phyloP scores from a whole-genome alignment of 768 basidiomycete genomes.

The Epithele typhae region DNA sequence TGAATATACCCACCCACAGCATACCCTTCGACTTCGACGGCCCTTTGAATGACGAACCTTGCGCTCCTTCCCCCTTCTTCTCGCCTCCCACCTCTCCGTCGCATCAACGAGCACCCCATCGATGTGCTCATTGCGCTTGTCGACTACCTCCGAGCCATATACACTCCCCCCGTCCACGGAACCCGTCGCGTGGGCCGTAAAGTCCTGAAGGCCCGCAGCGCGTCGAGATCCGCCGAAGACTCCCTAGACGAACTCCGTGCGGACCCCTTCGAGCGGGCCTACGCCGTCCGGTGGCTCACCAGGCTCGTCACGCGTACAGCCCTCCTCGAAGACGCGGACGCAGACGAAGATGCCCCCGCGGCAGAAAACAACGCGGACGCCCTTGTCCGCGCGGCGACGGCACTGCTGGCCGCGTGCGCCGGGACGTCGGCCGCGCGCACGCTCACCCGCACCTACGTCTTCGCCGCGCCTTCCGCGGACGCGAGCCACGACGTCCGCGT shows the following conservation, averaged over 20 bases:
- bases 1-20: no score
- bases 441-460: conserved; percentile 48
- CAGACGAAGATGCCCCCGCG: not conserved
- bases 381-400: conserved; percentile 50
- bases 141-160: conserved; percentile 48
- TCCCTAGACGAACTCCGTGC: conserved; percentile 34
- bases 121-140: conserved; percentile 41
- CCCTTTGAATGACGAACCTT: conserved; percentile 2
- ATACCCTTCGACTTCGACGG: no score
- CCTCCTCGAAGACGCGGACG: not conserved
- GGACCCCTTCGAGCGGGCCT: conserved; percentile 68
- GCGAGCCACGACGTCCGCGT: conserved; percentile 28
- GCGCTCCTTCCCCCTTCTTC: conserved; percentile 40
- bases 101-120: conserved; percentile 32
- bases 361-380: not conserved
- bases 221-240: not conserved
- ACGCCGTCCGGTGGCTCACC: conserved; percentile 72
- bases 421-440: conserved; percentile 61
- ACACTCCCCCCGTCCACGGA: conserved; percentile 60
- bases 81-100: conserved; percentile 49
- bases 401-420: conserved; percentile 59
- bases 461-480: conserved; percentile 24
- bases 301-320: conserved; percentile 40
- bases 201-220: not conserved
- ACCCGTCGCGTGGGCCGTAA: conserved; percentile 37